A percentile compares a stretch with the other conserved stretches of the same genome.
phyloP scores from a whole-genome alignment of 352 stramenopile species.

The Pythium plurisporium region DNA sequence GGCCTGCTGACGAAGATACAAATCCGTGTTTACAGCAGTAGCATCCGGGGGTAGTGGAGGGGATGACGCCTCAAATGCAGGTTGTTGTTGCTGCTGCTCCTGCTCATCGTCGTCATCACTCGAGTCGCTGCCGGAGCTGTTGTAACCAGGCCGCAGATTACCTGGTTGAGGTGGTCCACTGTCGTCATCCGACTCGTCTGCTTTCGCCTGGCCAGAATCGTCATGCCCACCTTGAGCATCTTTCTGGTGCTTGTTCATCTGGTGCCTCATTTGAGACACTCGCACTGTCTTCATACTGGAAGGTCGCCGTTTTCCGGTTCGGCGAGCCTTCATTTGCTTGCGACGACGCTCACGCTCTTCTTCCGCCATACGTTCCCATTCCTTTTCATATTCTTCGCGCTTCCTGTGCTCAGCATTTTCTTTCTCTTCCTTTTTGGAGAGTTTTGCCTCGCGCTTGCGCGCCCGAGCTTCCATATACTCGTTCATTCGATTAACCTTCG shows the following conservation, averaged over 20 bases:
- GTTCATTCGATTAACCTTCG: slow-evolving; percentile 81
- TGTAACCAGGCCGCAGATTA: slow-evolving; percentile 42
- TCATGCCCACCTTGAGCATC: slow-evolving; percentile 17
- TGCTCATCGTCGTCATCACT: slow-evolving; percentile 20
- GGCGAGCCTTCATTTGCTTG: slow-evolving; percentile 71
- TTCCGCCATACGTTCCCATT: slow-evolving; percentile 87
- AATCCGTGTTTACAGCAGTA: slow-evolving; percentile 60
- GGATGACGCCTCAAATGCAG: slow-evolving; percentile 26
- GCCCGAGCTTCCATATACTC: slow-evolving; percentile 84
- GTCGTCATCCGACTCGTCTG: slow-evolving; percentile 30
- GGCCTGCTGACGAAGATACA: slow-evolving; percentile 82
- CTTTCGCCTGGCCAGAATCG: neutral
- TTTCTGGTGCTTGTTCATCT: slow-evolving; percentile 67
- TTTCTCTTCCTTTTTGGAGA: slow-evolving; percentile 69
- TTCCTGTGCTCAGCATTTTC: slow-evolving; percentile 71
- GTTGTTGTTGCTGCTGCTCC: neutral
- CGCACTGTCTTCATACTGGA: slow-evolving; percentile 81
- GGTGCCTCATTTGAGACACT: slow-evolving; percentile 80
- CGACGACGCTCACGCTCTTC: slow-evolving; percentile 79
- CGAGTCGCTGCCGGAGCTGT: slow-evolving; percentile 58
- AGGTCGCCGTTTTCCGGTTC: slow-evolving; percentile 58
- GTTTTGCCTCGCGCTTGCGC: slow-evolving; percentile 72
- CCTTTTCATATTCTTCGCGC: slow-evolving; percentile 83
- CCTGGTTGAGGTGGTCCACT: slow-evolving; percentile 29
- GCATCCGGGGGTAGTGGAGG: slow-evolving; percentile 70